Percentiles rank a stretch among this genome's conserved stretches.
Conservation (phyloP, 2,329 filamentous ascomycete genomes). For the Ascochyta koolunga region DNA sequence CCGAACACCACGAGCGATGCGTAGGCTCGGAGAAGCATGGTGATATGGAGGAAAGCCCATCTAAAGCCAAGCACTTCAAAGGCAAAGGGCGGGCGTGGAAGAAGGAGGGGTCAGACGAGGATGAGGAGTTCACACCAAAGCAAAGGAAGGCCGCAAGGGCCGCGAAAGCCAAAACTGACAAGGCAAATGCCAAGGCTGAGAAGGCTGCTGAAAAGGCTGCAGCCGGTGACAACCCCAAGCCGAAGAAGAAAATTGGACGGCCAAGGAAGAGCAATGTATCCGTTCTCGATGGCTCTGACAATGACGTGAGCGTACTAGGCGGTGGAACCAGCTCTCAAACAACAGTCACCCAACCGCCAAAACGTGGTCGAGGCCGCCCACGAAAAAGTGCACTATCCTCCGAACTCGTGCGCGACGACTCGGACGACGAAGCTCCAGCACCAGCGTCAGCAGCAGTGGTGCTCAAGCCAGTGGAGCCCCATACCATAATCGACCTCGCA, state of each 20-base stretch:
- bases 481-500: neutral
- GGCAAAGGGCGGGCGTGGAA: conserved; percentile 42
- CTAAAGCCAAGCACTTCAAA: conserved; percentile 37
- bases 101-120: conserved; percentile 41
- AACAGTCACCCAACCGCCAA: conserved; percentile 13
- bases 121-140: conserved; percentile 35
- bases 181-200: conserved; percentile 19
- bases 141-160: conserved; percentile 21
- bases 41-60: neutral
- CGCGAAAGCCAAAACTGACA: conserved; percentile 16
- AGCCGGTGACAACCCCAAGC: conserved; percentile 1
- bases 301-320: conserved; percentile 3
- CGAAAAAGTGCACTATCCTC: conserved; percentile 28
- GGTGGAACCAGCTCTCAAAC: neutral
- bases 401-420: conserved; percentile 25
- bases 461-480: neutral
- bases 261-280: conserved; percentile 29
- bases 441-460: neutral
- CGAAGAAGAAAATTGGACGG: conserved; percentile 25
- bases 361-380: conserved; percentile 18
- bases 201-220: conserved; percentile 1
- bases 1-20: conserved; percentile 11
- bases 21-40: conserved; percentile 8
- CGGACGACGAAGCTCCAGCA: conserved; percentile 17
- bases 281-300: conserved; percentile 17